Evolutionary conservation across 2,329 filamentous ascomycete species (phyloP).

Genomic region (Nothopassalora personata): DNA sequence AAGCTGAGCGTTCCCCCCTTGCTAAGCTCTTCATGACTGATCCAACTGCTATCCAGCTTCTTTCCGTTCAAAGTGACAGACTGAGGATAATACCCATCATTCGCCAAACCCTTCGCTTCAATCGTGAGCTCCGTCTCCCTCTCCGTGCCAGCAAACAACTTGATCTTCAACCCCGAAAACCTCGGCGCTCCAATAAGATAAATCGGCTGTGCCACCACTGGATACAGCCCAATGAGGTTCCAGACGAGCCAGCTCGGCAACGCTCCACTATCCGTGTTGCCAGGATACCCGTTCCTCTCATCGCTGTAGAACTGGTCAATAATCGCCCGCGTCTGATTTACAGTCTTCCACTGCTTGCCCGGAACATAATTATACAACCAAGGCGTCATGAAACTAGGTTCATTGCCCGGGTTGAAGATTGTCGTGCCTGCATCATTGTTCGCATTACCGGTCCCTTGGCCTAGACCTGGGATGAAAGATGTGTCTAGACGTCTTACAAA

Average conservation of each 20-base stretch:
- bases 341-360: slow-evolving; percentile 34
- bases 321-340: slow-evolving; percentile 32
- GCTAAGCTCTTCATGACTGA: slow-evolving; percentile 13
- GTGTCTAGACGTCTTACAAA: slow-evolving; percentile 18
- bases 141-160: slow-evolving; percentile 14
- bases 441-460: slow-evolving; percentile 7
- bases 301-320: slow-evolving; percentile 41
- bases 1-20: slow-evolving; percentile 19
- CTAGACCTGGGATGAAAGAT: slow-evolving; percentile 17
- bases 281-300: slow-evolving; percentile 38
- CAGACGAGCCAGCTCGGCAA: slow-evolving; percentile 49
- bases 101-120: slow-evolving; percentile 9
- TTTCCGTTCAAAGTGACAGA: slow-evolving; percentile 14
- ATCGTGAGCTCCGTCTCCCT: slow-evolving; percentile 11
- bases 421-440: slow-evolving; percentile 22
- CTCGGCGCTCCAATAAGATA: slow-evolving; percentile 46
- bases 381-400: slow-evolving; percentile 38
- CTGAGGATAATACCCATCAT: slow-evolving; percentile 15
- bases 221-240: slow-evolving; percentile 48
- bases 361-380: slow-evolving; percentile 39
- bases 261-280: slow-evolving; percentile 45
- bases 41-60: slow-evolving; percentile 15
- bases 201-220: slow-evolving; percentile 44
- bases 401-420: slow-evolving; percentile 31
- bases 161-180: slow-evolving; percentile 30